Conservation (phyloP, 2,329 filamentous ascomycete species). For the Ophiostoma sp. region DNA sequence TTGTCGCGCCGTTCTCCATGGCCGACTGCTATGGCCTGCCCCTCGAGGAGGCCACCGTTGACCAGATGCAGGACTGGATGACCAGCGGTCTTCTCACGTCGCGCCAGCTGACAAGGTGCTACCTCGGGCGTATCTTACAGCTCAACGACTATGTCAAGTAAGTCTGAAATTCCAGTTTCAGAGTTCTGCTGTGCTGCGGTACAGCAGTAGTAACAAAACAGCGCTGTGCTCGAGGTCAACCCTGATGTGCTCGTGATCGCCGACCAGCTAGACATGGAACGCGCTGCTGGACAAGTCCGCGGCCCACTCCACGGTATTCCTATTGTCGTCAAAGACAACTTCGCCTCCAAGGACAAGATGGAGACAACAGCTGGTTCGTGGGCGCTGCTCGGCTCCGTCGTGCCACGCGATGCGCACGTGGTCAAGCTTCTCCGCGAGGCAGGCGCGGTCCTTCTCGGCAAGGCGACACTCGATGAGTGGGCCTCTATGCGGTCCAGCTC, state of each 20-base stretch:
- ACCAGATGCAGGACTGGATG: slow-evolving; percentile 10
- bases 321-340: slow-evolving; percentile 9
- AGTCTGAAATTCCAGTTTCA: neutral
- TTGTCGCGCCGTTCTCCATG: slow-evolving; percentile 1
- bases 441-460: neutral
- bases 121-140: neutral
- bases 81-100: neutral
- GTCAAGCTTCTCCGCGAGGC: neutral
- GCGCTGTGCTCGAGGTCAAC: slow-evolving; percentile 5
- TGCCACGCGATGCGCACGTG: slow-evolving; percentile 4
- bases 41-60: slow-evolving; percentile 1
- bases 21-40: slow-evolving; percentile 2
- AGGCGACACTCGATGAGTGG: slow-evolving; percentile 10
- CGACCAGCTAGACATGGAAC: slow-evolving; percentile 3
- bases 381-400: neutral
- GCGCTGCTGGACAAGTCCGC: neutral
- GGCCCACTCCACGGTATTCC: slow-evolving; percentile 2
- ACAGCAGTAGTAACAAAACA: neutral
- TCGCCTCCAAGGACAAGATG: slow-evolving; percentile 9
- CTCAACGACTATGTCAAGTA: slow-evolving; percentile 3
- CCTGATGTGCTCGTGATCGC: slow-evolving; percentile 1
- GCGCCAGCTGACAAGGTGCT: neutral
- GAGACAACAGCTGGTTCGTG: neutral
- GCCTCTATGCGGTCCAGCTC: slow-evolving; percentile 6
- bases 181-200: neutral